Evolutionary conservation across 1,284 basidiomycete genomes (phyloP), one percentile per base, ranked within the genome.

Genomic region (Pseudozyma thailandica): DNA sequence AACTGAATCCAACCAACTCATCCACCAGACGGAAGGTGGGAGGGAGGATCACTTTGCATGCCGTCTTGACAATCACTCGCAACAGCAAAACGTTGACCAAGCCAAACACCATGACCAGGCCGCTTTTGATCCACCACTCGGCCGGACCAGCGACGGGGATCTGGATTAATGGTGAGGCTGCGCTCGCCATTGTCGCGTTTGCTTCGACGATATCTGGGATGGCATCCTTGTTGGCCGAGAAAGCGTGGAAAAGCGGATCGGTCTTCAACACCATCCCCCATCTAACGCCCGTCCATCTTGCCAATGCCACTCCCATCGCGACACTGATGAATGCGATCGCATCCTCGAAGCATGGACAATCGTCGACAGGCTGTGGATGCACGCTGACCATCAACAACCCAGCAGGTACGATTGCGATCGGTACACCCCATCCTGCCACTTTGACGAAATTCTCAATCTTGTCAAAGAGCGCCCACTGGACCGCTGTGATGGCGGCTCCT

Each of bases 261-360:
- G 50, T 60, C 6, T 51, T 21, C 16, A 64, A 50, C 8, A 38
- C 39, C 3, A 71, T 64, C 3, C 46, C 57, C 21, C 48, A 71
- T 10, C 61, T 43, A 26, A 75, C 48, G 13, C 64, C 51, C 16
- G 50, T 86, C 90, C 92, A 93, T 50, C 88, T 85, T 0, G 89
- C 89, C 1, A 94, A 80, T 20, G 88, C 85, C n/a, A 87, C 85
- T 18, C 95, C 95, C 50, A 92, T 86, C 15, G 92, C 87, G 41
- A 94, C 93, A 12, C 92, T 90, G 21, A 92, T 85, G 75, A 95
- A 92, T 0, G 95, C 94, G 53, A 97, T 95, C 5, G 94, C 92
- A 78, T 98, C 95, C 83, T 98, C 95, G 83, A 97, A 98, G 84
- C 95, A 98, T 0, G 95, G 96, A 78, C 95, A 98, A 79, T 96